These are phyloP conservation scores for Chenopodium berlandieri DNA, from an alignment of 148 eudicot species.

Conservation along the genomic window DNA sequence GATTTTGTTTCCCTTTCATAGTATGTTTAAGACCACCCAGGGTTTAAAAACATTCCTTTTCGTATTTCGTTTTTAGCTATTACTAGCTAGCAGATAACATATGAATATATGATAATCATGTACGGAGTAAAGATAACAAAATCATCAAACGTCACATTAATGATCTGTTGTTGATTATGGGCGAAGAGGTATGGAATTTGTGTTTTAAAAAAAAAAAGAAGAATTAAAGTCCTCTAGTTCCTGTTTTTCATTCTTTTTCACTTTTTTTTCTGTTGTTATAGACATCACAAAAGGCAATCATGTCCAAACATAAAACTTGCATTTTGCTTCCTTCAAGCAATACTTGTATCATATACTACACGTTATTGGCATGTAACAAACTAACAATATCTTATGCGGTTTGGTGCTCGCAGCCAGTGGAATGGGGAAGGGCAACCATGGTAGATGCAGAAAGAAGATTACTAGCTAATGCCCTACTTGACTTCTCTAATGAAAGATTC, in stretches of 20 bases:
- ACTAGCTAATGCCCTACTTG: conserved; percentile 55
- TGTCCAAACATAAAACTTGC: neutral
- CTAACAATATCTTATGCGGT: neutral
- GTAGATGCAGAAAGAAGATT: conserved; percentile 53
- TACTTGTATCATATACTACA: neutral
- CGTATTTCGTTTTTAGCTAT: neutral
- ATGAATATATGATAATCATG: neutral
- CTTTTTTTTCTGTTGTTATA: no score
- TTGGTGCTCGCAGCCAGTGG: conserved; percentile 31
- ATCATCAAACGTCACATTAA: neutral
- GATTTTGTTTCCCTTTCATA: no score
- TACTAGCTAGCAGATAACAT: neutral
- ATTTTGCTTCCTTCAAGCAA: neutral
- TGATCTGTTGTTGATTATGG: no score
- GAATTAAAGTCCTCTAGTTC: neutral
- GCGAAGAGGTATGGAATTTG: neutral
- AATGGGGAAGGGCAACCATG: conserved; percentile 52
- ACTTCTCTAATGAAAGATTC: conserved; percentile 50
- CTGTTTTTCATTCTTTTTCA: no score
- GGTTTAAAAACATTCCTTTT: neutral
- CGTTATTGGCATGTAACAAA: neutral
- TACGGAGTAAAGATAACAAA: no score
- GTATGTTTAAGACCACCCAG: neutral
- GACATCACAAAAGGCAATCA: neutral
- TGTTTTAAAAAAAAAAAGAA: no score